Base-by-base conservation (phyloP, 768 basidiomycete genomes). In the Naematelia aurantialba region DNA sequence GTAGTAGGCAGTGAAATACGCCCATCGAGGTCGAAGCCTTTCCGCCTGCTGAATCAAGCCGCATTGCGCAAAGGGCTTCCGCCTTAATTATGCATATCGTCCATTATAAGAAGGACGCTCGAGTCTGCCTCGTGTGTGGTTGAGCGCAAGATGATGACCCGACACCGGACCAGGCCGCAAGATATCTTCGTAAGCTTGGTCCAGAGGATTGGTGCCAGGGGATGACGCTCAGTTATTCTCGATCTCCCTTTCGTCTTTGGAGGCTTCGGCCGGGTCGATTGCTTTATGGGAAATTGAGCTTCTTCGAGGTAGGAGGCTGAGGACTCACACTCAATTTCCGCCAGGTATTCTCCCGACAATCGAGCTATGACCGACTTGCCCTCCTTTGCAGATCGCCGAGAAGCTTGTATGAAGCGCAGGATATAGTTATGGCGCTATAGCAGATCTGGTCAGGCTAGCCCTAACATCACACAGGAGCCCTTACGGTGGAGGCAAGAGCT, bases 401-500 rank as follows among this genome's bases (percentile, higher is more conserved):
- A 39, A 8, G 34, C 34, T 8, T 17, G 34, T 39, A 39, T 39
- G 34, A 39, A 17, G 17, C 46, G 46, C 5, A 25, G 21, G 46
- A 19, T 19, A 19, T 25, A 48, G 8, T 5, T 19, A 48, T 8
- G 24, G 13, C 27, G 25, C 5, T 26, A 31, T 17, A 42, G 25
- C n/a, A 17, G 39, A 4, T 19, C 29, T 42, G 24, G 12, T 19
- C 29, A 25, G 24, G 5, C 5, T n/a, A n/a, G 10, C 46, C 46
- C 46, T 47, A 8, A 46, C 8, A 4, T 12, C 22, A 45, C 3
- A 54, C n/a, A 5, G 5, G 21, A 21, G 21, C 21, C 54, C 61
- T 58, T 56, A 62, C 61, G 13, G 31, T 10, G 1, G 24, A 50
- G 13, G 50, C 25, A 3, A 58, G 34, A 3, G 25, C 21, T 13